Base-by-base conservation (phyloP, 768 basidiomycete species). In the Suillus hirtellus region DNA sequence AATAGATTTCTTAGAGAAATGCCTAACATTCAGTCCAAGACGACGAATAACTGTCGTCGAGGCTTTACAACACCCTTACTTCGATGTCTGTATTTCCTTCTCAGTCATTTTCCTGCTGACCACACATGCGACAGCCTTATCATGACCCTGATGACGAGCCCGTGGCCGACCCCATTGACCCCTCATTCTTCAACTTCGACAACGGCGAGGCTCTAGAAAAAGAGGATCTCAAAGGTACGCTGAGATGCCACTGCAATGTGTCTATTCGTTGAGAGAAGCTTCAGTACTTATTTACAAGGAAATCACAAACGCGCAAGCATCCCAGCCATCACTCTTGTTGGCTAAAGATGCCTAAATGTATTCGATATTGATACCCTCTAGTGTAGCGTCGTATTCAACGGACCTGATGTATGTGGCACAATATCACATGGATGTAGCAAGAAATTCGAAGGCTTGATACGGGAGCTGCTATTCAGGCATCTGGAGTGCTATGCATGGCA, bases 141-240 rank as follows among this genome's bases (percentile, higher is more conserved):
- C 94, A 96, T 66, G 95, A 96, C 70, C 86, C 90, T 7, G 85
- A 86, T 14, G 95, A 98, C 71, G 95, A 97, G 72, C 95, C 96
- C 0, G 84, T 85, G 1, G 94, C 95, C 1, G 80, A 85, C 66
- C 84, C 86, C 1, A 79, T 92, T 38, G 87, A 92, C 60, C 87
- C 92, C 0, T 84, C 84, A 1, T 93, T 93, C 76, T 94, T 94
- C 69, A 86, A 93, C 67, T 94, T 94, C 70, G 92, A 93, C 67
- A 86, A 87, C 61, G 88, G 88, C 1, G 81, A 85, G 62, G 79
- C 85, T 12, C 68, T 89, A 63, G 79, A 82, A 19, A 92, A 89
- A 69, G 89, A 90, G 67, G 80, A 85, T 62, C 73, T 92, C 55
- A 92, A 92, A 82, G 84, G 89, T 87, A 46, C 15, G 74, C 68